These are phyloP conservation scores for Candida dubliniensis DNA, from an alignment of 1,139 yeast genomes.

Conservation along the genomic window DNA sequence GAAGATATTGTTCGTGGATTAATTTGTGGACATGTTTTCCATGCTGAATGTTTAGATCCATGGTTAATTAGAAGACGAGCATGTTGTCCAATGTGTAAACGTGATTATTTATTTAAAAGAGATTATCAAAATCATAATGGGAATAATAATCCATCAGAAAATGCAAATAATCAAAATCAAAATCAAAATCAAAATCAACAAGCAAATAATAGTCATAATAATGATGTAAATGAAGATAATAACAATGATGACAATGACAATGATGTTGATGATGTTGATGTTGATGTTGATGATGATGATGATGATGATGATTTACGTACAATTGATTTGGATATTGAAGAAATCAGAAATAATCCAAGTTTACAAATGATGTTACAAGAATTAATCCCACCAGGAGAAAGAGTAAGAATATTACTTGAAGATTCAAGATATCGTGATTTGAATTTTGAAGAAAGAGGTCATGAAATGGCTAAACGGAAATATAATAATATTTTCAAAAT, in stretches of 20 bases:
- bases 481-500: slow-evolving; percentile 34
- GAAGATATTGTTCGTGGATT: slow-evolving; percentile 70
- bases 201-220: slow-evolving; percentile 5
- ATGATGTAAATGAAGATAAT: slow-evolving; percentile 18
- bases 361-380: slow-evolving; percentile 43
- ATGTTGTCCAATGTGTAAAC: slow-evolving; percentile 83
- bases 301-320: slow-evolving; percentile 25
- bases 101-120: slow-evolving; percentile 57
- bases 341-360: slow-evolving; percentile 41
- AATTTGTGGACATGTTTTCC: slow-evolving; percentile 84
- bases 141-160: slow-evolving; percentile 12
- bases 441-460: slow-evolving; percentile 47
- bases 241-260: too few relatives aligned
- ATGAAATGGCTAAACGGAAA: slow-evolving; percentile 34
- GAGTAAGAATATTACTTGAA: slow-evolving; percentile 36
- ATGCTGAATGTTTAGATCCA: slow-evolving; percentile 76
- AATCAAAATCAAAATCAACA: slow-evolving; percentile 18
- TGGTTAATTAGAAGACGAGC: slow-evolving; percentile 78
- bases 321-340: slow-evolving; percentile 38
- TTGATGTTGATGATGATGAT: slow-evolving; percentile 18
- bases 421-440: slow-evolving; percentile 27
- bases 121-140: slow-evolving; percentile 10
- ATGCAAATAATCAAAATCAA: slow-evolving; percentile 17
- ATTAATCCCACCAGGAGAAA: slow-evolving; percentile 39
- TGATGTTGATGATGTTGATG: slow-evolving; percentile 5